Evolutionary conservation across 2,329 filamentous ascomycete species (phyloP).

Genomic region (Alternaria sp.): DNA sequence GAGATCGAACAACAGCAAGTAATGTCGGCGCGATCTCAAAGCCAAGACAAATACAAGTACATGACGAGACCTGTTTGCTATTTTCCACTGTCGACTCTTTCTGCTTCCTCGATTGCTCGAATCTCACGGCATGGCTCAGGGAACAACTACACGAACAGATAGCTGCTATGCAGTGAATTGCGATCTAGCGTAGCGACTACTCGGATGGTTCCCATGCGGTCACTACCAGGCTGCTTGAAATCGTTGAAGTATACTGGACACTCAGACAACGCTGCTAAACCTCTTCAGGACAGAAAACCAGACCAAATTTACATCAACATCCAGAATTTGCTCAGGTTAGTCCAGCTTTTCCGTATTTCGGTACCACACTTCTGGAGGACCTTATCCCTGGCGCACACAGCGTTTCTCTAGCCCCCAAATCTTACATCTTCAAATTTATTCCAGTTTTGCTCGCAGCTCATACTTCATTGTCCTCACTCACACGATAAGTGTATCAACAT

Average conservation of each 20-base stretch:
- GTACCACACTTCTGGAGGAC: not conserved
- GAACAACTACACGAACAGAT: not conserved
- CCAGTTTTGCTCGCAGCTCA: too few species aligned
- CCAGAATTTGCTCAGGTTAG: not conserved
- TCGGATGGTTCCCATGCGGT: not conserved
- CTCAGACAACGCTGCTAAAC: not conserved
- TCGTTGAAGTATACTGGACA: not conserved
- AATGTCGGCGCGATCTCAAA: not conserved
- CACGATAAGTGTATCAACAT: too few species aligned
- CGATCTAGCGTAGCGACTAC: not conserved
- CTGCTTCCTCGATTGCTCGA: not conserved
- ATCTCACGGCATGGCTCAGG: not conserved
- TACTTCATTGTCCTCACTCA: too few species aligned
- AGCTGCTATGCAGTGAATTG: not conserved
- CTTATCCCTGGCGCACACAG: too few species aligned
- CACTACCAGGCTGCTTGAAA: not conserved
- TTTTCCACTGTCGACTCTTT: not conserved
- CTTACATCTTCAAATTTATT: too few species aligned
- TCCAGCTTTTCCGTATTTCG: not conserved
- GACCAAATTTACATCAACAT: not conserved
- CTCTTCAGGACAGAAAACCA: accelerated
- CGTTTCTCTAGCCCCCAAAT: too few species aligned
- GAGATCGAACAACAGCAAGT: not conserved
- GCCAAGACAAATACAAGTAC: not conserved
- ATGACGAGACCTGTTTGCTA: not conserved